Evolutionary conservation across 345 rosid species (phyloP).

Genomic region (Citrus glauca): DNA sequence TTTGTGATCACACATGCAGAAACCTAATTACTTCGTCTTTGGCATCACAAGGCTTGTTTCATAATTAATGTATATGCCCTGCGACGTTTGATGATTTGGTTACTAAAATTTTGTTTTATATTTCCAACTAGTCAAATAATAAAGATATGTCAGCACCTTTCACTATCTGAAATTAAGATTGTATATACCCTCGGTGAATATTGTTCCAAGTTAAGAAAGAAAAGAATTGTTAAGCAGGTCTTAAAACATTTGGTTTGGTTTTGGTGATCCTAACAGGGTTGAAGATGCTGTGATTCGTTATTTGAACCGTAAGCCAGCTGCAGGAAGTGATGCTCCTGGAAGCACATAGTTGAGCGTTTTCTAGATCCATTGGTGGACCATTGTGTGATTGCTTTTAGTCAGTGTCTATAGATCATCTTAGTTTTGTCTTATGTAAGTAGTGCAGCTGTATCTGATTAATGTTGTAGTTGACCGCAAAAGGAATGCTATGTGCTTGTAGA

Average conservation of each 20-base stretch:
- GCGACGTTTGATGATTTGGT: background rate
- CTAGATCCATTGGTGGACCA: constrained; percentile 1
- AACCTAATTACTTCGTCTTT: background rate
- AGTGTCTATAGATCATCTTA: constrained; percentile 19
- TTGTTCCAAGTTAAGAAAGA: background rate
- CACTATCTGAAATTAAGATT: background rate
- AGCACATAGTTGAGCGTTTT: constrained; percentile 45
- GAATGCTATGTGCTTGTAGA: constrained; percentile 6
- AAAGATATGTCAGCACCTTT: background rate
- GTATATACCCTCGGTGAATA: background rate
- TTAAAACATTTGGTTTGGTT: background rate
- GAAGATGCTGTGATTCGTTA: constrained; percentile 97
- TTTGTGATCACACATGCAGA: background rate
- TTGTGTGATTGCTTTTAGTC: background rate
- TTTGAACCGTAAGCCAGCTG: constrained; percentile 85
- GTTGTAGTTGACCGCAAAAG: background rate
- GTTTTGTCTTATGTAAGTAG: constrained; percentile 14
- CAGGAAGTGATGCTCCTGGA: constrained; percentile 85
- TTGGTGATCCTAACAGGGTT: constrained; percentile 51
- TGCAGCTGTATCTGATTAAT: constrained; percentile 12
- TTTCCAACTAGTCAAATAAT: background rate
- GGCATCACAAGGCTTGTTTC: background rate
- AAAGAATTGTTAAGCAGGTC: background rate
- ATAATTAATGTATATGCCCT: background rate
- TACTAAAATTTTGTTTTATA: background rate